These are phyloP conservation scores for Styphnolobium japonicum DNA, from an alignment of 306 rosid genomes.

Conservation along the genomic window DNA sequence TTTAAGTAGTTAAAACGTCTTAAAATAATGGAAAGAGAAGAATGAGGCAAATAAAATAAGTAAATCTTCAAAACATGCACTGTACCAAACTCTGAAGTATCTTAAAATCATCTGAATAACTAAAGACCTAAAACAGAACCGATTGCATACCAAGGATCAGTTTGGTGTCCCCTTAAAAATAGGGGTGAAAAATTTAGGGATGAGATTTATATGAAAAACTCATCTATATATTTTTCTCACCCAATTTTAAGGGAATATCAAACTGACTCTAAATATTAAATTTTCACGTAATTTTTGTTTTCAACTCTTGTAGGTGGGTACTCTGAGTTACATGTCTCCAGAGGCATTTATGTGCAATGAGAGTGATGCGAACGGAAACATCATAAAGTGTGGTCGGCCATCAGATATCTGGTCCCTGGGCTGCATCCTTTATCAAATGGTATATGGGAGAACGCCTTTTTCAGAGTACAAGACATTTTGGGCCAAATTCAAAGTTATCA, in stretches of 20 bases:
- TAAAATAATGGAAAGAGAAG: too few relatives aligned
- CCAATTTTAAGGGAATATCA: not conserved
- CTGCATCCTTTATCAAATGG: conserved; percentile 96
- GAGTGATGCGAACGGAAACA: conserved; percentile 79
- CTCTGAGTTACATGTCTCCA: conserved; percentile 92
- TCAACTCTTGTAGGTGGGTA: conserved; percentile 61
- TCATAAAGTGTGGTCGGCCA: conserved; percentile 83
- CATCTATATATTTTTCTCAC: not conserved
- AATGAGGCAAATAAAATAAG: too few relatives aligned
- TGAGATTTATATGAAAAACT: not conserved
- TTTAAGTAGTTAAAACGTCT: not conserved
- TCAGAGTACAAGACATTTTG: conserved; percentile 88
- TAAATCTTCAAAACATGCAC: too few relatives aligned
- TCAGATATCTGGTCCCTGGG: conserved; percentile 95
- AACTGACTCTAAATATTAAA: not conserved
- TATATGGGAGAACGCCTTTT: conserved; percentile 80
- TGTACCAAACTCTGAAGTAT: too few relatives aligned
- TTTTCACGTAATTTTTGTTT: not conserved
- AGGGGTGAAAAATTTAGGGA: not conserved
- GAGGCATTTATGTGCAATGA: conserved; percentile 94
- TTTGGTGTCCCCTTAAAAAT: not conserved
- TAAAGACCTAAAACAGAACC: not conserved
- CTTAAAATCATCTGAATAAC: too few relatives aligned
- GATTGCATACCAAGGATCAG: not conserved
- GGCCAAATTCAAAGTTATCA: conserved; percentile 85